Evolutionary conservation across 108 stramenopile genomes (phyloP), one percentile per base, ranked within the genome.

Genomic region (Cyclotella cryptica): DNA sequence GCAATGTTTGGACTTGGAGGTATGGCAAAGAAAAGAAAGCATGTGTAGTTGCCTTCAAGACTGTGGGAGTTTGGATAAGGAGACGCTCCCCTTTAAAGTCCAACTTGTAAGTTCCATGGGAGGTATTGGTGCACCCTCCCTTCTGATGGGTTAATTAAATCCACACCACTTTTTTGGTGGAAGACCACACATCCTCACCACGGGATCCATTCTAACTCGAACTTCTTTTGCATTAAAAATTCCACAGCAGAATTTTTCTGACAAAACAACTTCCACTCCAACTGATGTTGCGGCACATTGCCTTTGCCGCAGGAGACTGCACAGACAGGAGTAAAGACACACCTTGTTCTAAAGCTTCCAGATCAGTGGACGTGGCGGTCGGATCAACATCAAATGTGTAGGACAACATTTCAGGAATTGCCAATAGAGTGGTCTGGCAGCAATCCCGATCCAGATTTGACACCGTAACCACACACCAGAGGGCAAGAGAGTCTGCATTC

Each of bases 11-110:
- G n/a, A n/a, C n/a, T n/a, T n/a, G n/a, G n/a, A n/a, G n/a, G n/a
- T n/a, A n/a, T n/a, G n/a, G n/a, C n/a, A n/a, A n/a, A 12, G 55
- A 57, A 21, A 57, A 57, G 24, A 57, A 57, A 12, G 55, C 55
- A 5, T 26, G n/a, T 1, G 55, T 57, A 57, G 55, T 57, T 24
- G 21, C 55, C 55, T 57, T 57, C 1, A 24, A 57, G 12, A 8
- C 21, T 1, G 55, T 26, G 24, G 55, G 55, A 21, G 55, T 57
- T 26, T 26, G 55, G 24, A 57, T 57, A 19, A 57, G 24, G 1
- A 57, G 55, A 57, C 21, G 55, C 1, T 19, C n/a, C 55, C 55
- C 21, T 1, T 57, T 26, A 57, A 57, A 24, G 55, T 57, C 21
- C 1, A 57, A 8, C 55, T 57, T 57, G 24, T 26, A 57, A 1